Percentiles rank a stretch among this genome's conserved stretches.
phyloP scores from a whole-genome alignment of 2,329 filamentous ascomycete genomes.

The Fusarium sulawesiense region DNA sequence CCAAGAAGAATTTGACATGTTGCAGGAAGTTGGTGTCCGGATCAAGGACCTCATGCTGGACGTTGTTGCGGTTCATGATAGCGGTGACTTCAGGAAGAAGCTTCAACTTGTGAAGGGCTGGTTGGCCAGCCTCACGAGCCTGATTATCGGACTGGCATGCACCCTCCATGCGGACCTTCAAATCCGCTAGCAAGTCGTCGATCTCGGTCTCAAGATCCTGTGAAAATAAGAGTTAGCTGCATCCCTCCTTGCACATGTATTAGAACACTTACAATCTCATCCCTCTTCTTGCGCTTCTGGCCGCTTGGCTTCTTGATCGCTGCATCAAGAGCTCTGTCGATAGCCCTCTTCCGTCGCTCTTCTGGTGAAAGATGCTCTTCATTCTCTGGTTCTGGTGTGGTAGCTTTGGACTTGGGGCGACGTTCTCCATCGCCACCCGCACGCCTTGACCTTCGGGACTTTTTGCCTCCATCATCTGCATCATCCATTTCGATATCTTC shows the following conservation, averaged over 20 bases:
- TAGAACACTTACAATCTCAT: constrained; percentile 77
- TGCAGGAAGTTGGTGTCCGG: constrained; percentile 96
- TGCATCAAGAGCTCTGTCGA: constrained; percentile 88
- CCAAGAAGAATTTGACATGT: constrained; percentile 96
- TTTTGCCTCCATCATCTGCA: constrained; percentile 57
- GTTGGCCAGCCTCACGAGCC: constrained; percentile 80
- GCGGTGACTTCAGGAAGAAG: constrained; percentile 91
- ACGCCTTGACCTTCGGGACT: constrained; percentile 62
- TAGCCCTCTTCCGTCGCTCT: constrained; percentile 83
- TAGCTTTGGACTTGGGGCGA: constrained; percentile 58
- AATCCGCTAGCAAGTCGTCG: constrained; percentile 87
- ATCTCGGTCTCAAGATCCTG: constrained; percentile 91
- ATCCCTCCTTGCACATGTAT: background rate
- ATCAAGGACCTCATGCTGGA: constrained; percentile 86
- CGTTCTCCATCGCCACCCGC: constrained; percentile 58
- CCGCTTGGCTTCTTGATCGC: constrained; percentile 80
- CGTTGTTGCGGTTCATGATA: constrained; percentile 88
- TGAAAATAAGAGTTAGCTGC: constrained; percentile 33
- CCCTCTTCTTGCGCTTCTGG: constrained; percentile 80
- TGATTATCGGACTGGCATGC: constrained; percentile 89
- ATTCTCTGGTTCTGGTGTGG: constrained; percentile 70
- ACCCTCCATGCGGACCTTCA: constrained; percentile 90
- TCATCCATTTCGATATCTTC: constrained; percentile 62
- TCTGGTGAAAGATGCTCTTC: constrained; percentile 86
- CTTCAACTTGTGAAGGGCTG: constrained; percentile 92